These are phyloP conservation scores for Phlebiopsis gigantea DNA, from an alignment of 768 basidiomycete genomes.

Conservation along the genomic window DNA sequence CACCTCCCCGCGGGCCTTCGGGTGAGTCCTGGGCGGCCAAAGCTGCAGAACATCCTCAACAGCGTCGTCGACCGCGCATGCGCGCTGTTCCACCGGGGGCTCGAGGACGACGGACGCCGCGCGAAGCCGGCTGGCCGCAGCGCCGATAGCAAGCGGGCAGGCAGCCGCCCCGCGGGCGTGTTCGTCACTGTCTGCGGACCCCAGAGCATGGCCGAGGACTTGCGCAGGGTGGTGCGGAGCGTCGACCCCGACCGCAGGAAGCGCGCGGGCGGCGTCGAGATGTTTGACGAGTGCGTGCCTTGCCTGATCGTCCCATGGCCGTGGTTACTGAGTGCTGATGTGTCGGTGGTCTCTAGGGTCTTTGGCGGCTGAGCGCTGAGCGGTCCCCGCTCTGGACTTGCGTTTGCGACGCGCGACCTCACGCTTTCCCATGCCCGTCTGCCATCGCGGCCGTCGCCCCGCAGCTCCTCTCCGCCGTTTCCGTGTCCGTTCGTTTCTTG, in stretches of 20 bases:
- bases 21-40: conserved; percentile 26
- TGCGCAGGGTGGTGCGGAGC: conserved; percentile 28
- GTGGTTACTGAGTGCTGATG: background rate
- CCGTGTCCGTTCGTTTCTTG: background rate
- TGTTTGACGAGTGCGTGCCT: conserved; percentile 36
- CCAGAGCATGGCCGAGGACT: conserved; percentile 32
- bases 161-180: conserved; percentile 25
- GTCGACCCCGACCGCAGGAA: conserved; percentile 29
- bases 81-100: conserved; percentile 14
- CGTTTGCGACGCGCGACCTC: too few species aligned
- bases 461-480: background rate
- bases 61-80: conserved; percentile 22
- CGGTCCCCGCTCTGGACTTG: too few species aligned
- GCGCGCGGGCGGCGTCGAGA: conserved; percentile 35
- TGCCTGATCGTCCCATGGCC: background rate
- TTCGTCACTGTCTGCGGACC: conserved; percentile 42
- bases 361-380: background rate
- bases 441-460: background rate
- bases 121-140: background rate
- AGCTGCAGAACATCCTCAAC: conserved; percentile 14
- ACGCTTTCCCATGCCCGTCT: too few species aligned
- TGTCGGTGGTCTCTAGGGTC: background rate
- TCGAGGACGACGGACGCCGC: conserved; percentile 1
- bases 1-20: conserved; percentile 26
- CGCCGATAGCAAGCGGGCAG: background rate